These are phyloP conservation scores for Erysimum cheiri DNA, from an alignment of 441 rosid genomes.

Conservation along the genomic window DNA sequence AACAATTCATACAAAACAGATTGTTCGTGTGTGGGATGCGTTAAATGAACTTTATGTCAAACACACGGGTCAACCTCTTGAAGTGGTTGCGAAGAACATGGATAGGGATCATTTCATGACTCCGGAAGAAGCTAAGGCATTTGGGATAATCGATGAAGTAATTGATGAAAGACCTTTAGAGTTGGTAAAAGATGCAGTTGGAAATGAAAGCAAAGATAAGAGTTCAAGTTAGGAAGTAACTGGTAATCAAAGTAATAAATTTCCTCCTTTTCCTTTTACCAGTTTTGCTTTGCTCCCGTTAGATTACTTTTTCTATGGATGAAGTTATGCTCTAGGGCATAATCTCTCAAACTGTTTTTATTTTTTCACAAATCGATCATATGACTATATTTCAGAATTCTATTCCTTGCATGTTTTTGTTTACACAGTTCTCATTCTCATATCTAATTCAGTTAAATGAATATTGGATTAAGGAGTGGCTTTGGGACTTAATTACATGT, in stretches of 20 bases:
- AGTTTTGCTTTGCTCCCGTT: conserved; percentile 36
- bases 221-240: conserved; percentile 54
- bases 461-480: conserved; percentile 1
- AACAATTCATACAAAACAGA: conserved; percentile 92
- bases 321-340: conserved; percentile 22
- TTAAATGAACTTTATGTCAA: conserved; percentile 73
- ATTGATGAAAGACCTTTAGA: conserved; percentile 84
- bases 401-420: conserved; percentile 17
- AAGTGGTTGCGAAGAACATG: conserved; percentile 84
- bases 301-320: conserved; percentile 23
- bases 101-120: conserved; percentile 98
- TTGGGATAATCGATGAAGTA: conserved; percentile 94
- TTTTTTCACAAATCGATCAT: conserved; percentile 26
- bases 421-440: background rate
- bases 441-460: conserved; percentile 14
- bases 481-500: conserved; percentile 1
- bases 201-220: conserved; percentile 66
- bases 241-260: conserved; percentile 45
- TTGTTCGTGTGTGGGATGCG: conserved; percentile 88
- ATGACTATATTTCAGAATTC: conserved; percentile 27
- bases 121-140: conserved; percentile 87
- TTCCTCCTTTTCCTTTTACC: conserved; percentile 29
- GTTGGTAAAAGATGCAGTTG: conserved; percentile 83
- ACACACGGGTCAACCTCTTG: conserved; percentile 82
- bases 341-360: conserved; percentile 32